A percentile compares a stretch with the other conserved stretches of the same genome.
These are phyloP conservation scores for Flagelloscypha sp. DNA, from an alignment of 768 basidiomycete species.

Conservation along the genomic window DNA sequence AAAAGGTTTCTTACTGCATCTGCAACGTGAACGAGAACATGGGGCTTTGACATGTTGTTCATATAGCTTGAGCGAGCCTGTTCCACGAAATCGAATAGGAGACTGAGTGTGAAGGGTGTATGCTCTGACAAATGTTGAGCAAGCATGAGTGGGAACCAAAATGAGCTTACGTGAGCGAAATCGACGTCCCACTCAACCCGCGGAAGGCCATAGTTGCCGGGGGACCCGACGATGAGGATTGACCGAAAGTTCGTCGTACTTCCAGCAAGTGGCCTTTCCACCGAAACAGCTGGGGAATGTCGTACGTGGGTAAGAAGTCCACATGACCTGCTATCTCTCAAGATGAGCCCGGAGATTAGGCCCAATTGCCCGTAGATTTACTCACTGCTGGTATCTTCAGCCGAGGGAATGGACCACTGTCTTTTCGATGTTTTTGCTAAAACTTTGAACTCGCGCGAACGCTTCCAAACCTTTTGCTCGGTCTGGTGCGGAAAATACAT, in stretches of 20 bases:
- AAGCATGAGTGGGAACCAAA: background rate
- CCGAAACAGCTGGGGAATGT: constrained; percentile 32
- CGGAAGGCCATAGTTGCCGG: too few species aligned
- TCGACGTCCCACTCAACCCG: too few species aligned
- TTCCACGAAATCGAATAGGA: constrained; percentile 26
- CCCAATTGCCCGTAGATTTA: background rate
- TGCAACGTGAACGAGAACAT: constrained; percentile 27
- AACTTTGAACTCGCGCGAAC: constrained; percentile 33
- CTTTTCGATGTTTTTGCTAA: constrained; percentile 29
- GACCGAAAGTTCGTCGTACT: constrained; percentile 18
- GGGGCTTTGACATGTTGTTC: constrained; percentile 25
- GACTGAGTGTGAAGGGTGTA: constrained; percentile 35
- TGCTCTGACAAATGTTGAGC: constrained; percentile 21
- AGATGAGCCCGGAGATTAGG: background rate
- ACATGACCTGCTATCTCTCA: constrained; percentile 16
- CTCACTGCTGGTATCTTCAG: constrained; percentile 13
- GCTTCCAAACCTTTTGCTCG: constrained; percentile 34
- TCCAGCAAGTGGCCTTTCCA: constrained; percentile 39
- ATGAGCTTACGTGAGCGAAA: background rate
- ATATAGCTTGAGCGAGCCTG: constrained; percentile 26
- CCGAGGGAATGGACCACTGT: constrained; percentile 29
- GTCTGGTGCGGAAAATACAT: constrained; percentile 19
- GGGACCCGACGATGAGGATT: too few species aligned
- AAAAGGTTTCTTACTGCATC: constrained; percentile 18
- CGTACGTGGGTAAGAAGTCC: constrained; percentile 35